Evolutionary conservation across 768 basidiomycete species (phyloP), one percentile per base, ranked within the genome.

Genomic region (Crepidotus variabilis): DNA sequence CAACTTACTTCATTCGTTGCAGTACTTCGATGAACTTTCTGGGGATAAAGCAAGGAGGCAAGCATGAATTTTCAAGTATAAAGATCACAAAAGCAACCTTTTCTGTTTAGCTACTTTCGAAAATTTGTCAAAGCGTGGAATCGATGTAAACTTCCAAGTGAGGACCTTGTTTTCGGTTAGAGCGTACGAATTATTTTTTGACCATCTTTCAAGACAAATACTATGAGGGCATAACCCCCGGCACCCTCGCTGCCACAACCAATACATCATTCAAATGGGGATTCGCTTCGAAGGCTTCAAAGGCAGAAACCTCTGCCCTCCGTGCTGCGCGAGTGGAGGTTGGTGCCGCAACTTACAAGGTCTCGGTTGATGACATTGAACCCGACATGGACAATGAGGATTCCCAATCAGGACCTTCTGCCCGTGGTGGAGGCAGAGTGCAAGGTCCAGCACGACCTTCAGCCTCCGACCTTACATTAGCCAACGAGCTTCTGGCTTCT

Each of bases 91-190:
- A 70, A 74, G 57, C 76, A 67, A 64, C 51, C 62, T 66, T 57
- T 53, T 16, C 22, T 22, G 16, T 54, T 22, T 57, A 92, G 90
- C 65, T 94, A 95, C 68, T 98, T 98, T 68, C 86, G 88, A 64
- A 96, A 94, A 72, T 97, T 98, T 65, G 86, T 94, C 39, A 90
- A 89, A 79, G 84, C 84, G 22, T 94, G 92, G 92, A 94, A 94
- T 70, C 79, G 80, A 67, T 90, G 90, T 5, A 85, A 79, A 67
- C 75, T 94, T 8, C 71, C 84, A 24, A 79, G 90, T 91, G 62
- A 54, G 76, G n/a, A 28, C 28, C 28, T 4, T n/a, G n/a, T n/a
- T 8, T 28, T 28, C 28, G 4, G 3, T 28, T 8, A 4, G 28
- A 28, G 28, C 28, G 3, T 28, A 3, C 8, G 28, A 8, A 28